Conservation (phyloP, 2,329 filamentous ascomycete species). For the Mariannaea elegans region DNA sequence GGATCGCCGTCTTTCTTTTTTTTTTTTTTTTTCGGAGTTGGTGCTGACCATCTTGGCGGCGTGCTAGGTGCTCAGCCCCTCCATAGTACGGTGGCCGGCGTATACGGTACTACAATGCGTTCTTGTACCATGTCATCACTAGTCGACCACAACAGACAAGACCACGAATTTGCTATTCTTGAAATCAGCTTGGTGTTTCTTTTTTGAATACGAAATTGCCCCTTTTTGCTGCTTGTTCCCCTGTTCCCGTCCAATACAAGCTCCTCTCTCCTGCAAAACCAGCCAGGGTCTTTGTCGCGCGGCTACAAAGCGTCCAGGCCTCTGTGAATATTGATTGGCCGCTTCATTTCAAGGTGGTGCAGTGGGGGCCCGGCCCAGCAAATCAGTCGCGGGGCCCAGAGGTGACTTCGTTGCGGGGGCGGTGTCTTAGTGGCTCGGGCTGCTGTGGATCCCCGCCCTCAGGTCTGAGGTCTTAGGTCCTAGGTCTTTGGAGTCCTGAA, state of each 20-base stretch:
- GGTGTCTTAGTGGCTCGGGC: conserved; percentile 35
- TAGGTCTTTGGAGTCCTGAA: conserved; percentile 27
- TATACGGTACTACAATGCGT: too few species aligned
- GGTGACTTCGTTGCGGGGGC: conserved; percentile 38
- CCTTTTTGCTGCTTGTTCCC: conserved; percentile 2
- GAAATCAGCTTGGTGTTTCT: neutral
- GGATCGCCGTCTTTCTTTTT: neutral
- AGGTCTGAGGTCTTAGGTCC: too few species aligned
- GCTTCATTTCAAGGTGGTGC: neutral
- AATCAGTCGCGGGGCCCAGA: conserved; percentile 38
- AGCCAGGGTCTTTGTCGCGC: conserved; percentile 38
- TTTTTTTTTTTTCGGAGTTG: neutral
- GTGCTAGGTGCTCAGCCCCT: conserved; percentile 18
- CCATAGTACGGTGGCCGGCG: conserved; percentile 13
- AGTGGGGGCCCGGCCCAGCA: conserved; percentile 34
- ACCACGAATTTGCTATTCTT: neutral
- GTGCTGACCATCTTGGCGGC: conserved; percentile 23
- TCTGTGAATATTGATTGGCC: conserved; percentile 28
- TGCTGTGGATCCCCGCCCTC: conserved; percentile 30
- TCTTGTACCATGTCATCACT: neutral
- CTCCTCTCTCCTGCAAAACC: conserved; percentile 18
- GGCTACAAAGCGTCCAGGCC: conserved; percentile 30
- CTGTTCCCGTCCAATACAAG: neutral
- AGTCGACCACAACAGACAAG: neutral
- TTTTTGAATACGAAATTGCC: conserved; percentile 4